Conservation (phyloP, 257 asterid genomes). For the Perilla frutescens region DNA sequence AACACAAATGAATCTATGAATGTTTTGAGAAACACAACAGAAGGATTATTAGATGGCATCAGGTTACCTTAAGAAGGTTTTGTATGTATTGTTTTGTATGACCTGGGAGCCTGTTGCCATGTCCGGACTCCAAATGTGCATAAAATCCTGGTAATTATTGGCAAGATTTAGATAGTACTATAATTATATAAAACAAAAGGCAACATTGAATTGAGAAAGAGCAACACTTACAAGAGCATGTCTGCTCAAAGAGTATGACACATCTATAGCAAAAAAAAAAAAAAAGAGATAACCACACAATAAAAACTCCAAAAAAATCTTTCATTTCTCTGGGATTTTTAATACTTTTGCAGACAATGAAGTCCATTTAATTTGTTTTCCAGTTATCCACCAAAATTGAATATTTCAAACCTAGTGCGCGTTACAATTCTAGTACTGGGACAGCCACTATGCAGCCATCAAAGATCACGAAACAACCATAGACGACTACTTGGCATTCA, state of each 20-base stretch:
- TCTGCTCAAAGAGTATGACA: too few species aligned
- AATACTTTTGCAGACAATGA: background rate
- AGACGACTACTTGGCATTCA: background rate
- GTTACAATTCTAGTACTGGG: background rate
- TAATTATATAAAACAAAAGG: background rate
- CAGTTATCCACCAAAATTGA: background rate
- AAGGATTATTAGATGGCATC: background rate
- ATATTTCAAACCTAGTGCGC: background rate
- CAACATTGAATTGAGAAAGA: background rate
- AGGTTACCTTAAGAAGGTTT: constrained; percentile 76
- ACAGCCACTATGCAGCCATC: background rate
- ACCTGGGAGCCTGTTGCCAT: constrained; percentile 68
- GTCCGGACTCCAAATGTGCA: constrained; percentile 64
- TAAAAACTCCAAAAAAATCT: background rate
- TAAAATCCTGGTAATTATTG: constrained; percentile 55
- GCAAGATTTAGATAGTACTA: constrained; percentile 13
- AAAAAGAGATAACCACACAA: background rate
- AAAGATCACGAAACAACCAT: constrained; percentile 10
- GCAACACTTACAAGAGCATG: too few species aligned
- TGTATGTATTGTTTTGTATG: constrained; percentile 61
- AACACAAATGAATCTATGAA: background rate
- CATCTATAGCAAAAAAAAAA: too few species aligned
- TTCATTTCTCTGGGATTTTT: constrained; percentile 11
- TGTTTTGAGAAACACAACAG: background rate
- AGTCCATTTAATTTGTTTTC: constrained; percentile 8